Evolutionary conservation across 768 basidiomycete species (phyloP).

Genomic region (Gelatoporia subvermispora): DNA sequence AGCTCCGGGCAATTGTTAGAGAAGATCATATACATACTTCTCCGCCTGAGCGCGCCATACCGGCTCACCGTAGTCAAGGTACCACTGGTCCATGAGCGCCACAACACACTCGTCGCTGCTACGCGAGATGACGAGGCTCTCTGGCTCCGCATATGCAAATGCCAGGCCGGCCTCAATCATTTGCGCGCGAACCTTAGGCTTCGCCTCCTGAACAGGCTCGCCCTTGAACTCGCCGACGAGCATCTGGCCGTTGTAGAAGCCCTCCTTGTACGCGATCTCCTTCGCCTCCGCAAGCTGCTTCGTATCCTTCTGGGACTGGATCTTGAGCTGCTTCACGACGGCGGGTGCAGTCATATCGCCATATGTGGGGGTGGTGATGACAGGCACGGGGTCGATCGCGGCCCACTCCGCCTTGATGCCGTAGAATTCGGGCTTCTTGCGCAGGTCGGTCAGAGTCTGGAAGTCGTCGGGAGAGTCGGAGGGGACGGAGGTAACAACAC

Average conservation of each 20-base stretch:
- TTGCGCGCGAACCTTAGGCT: conserved; percentile 76
- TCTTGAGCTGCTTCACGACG: conserved; percentile 84
- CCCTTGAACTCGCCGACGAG: conserved; percentile 88
- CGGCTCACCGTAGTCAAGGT: conserved; percentile 92
- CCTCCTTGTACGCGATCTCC: conserved; percentile 97
- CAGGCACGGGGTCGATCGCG: conserved; percentile 78
- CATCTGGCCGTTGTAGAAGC: conserved; percentile 95
- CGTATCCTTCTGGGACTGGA: conserved; percentile 90
- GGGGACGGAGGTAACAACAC: conserved; percentile 96
- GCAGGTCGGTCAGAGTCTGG: conserved; percentile 81
- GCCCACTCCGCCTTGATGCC: conserved; percentile 90
- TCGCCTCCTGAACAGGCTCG: conserved; percentile 83
- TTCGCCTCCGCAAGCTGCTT: conserved; percentile 96
- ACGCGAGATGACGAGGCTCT: conserved; percentile 82
- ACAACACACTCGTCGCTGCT: conserved; percentile 98
- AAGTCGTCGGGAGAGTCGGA: conserved; percentile 99
- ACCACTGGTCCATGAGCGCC: conserved; percentile 99
- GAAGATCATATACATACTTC: conserved; percentile 44
- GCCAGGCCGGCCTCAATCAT: conserved; percentile 79
- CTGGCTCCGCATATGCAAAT: conserved; percentile 93
- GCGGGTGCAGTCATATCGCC: conserved; percentile 86
- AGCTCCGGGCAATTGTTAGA: not conserved
- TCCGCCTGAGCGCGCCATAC: conserved; percentile 85
- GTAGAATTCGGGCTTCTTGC: conserved; percentile 96
- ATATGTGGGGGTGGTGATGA: conserved; percentile 86